phyloP scores from a whole-genome alignment of 257 asterid genomes.

The Buddleja alternifolia region DNA sequence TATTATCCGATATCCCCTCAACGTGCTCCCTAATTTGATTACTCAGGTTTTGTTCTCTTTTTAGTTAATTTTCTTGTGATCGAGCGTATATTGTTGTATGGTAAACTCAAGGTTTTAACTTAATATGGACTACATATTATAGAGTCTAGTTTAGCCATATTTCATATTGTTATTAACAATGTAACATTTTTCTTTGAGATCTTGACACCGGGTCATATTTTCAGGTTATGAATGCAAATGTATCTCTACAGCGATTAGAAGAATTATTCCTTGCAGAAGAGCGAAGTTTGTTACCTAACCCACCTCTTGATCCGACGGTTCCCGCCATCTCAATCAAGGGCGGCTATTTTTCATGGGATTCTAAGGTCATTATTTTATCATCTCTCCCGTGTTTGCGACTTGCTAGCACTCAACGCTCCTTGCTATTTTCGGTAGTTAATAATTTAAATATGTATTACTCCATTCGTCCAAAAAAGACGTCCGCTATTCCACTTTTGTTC shows the following conservation, averaged over 20 bases:
- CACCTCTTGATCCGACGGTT: conserved; percentile 66
- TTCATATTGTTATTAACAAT: conserved; percentile 12
- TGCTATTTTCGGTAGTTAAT: not conserved
- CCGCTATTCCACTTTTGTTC: no score
- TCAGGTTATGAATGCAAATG: conserved; percentile 90
- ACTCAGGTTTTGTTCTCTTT: conserved; percentile 65
- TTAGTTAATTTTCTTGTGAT: conserved; percentile 2
- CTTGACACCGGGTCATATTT: conserved; percentile 24
- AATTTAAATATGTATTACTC: not conserved
- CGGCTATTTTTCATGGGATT: conserved; percentile 81
- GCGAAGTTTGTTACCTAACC: conserved; percentile 76
- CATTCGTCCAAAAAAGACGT: no score
- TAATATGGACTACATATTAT: not conserved
- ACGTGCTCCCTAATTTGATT: conserved; percentile 83
- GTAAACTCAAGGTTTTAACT: not conserved
- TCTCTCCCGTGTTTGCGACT: not conserved
- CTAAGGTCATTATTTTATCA: conserved; percentile 52
- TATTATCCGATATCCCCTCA: conserved; percentile 70
- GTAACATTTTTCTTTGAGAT: not conserved
- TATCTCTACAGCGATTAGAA: conserved; percentile 81
- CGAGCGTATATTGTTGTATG: not conserved
- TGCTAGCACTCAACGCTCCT: not conserved
- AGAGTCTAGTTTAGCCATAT: not conserved
- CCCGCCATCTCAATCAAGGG: conserved; percentile 81
- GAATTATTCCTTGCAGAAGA: conserved; percentile 84